Base-by-base conservation (phyloP, 2,329 filamentous ascomycete genomes). In the Alternaria triticimaculans region DNA sequence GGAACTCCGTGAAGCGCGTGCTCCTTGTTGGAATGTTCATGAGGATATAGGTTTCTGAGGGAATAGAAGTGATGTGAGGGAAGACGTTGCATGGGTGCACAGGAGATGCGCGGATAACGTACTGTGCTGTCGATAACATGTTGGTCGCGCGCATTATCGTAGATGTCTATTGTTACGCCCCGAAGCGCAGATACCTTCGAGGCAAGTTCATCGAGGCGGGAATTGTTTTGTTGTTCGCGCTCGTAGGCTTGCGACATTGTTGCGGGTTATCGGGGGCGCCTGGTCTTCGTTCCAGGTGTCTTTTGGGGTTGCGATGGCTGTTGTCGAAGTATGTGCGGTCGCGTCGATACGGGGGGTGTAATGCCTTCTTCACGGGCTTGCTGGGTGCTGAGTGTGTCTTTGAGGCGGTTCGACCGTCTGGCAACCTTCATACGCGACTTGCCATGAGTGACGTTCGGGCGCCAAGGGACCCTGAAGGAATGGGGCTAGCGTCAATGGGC, bases 151-250 rank as follows among this genome's bases (percentile, higher is more conserved):
- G 96, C 96, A 79, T 96, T 94, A 83, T 98, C 94, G 86, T 98
- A 97, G 76, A 99, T 99, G 84, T 99, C 94, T 69, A 98, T 89
- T 45, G 96, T 99, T 55, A 99, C 93, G 80, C 92, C 92, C 76
- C 95, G 93, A 67, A 99, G 88, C 56, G 94, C 93, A 18, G 92
- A 92, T 59, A 98, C 94, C 84, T 99, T 99, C 70, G 89, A 87
- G 15, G 92, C 92, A 41, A 99, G 91, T 79, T 97, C 94, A 76
- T 95, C 90, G 60, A 99, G 92, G 73, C 95, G 94, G 71, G 92
- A 90, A 83, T 98, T 97, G 84, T 99, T 99, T 82, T 99, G 96
- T 87, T 87, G 78, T 82, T 88, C 86, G 72, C 86, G 84, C 72
- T 87, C 85, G 80, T 87, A 88, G 70, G 86, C 83, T 78, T 87